These are phyloP conservation scores for Helichrysum umbraculigerum DNA, from an alignment of 129 eudicot genomes.

Conservation along the genomic window DNA sequence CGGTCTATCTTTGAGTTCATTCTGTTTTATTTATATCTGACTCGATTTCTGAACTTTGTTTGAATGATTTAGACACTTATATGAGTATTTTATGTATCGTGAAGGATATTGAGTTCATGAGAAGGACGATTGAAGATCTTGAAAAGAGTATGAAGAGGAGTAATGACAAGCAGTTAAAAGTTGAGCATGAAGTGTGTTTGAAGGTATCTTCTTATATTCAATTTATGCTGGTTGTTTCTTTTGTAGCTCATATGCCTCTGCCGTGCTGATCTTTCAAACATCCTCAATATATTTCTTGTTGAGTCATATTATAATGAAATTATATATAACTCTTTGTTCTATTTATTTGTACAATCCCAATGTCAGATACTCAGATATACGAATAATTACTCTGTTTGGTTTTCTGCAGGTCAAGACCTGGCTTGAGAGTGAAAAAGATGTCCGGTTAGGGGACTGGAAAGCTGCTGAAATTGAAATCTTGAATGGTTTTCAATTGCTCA, in stretches of 20 bases:
- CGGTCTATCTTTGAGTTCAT: background rate
- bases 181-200: slow-evolving; percentile 81
- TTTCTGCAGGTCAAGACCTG: slow-evolving; percentile 60
- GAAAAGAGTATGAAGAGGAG: slow-evolving; percentile 99
- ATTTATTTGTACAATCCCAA: background rate
- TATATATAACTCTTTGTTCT: background rate
- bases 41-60: background rate
- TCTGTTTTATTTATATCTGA: background rate
- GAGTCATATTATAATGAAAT: background rate
- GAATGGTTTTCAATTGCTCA: slow-evolving; percentile 91
- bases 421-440: slow-evolving; percentile 85
- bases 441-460: slow-evolving; percentile 94
- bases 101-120: slow-evolving; percentile 94
- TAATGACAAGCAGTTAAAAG: slow-evolving; percentile 90
- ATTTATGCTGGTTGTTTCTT: background rate
- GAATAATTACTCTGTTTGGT: slow-evolving; percentile 10
- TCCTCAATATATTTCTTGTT: background rate
- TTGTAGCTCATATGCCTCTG: background rate
- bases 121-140: slow-evolving; percentile 78
- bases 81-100: slow-evolving; percentile 12
- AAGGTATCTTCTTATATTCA: slow-evolving; percentile 48
- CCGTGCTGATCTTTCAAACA: background rate
- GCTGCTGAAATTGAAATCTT: slow-evolving; percentile 91
- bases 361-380: background rate
- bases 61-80: slow-evolving; percentile 5